Percentiles rank a stretch among this genome's conserved stretches.
phyloP scores from a whole-genome alignment of 306 rosid genomes.

The Fagus sylvatica region DNA sequence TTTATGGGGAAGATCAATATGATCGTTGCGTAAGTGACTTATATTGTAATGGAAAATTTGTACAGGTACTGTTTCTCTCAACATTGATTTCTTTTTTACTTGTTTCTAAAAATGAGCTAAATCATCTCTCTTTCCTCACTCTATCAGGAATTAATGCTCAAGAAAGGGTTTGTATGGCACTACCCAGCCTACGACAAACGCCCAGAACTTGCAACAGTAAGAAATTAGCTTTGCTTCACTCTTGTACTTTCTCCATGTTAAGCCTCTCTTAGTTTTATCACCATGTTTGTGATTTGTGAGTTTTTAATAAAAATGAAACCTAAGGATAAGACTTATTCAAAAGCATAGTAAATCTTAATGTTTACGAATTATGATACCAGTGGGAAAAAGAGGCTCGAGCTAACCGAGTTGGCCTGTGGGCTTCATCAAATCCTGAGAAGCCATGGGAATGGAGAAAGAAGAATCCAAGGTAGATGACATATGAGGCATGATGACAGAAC shows the following conservation, averaged over 20 bases:
- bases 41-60: slow-evolving; percentile 64
- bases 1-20: slow-evolving; percentile 81
- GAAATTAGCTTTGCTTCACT: slow-evolving; percentile 9
- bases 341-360: not conserved
- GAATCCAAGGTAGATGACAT: slow-evolving; percentile 36
- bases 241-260: not conserved
- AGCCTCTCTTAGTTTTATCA: not conserved
- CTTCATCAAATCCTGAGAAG: slow-evolving; percentile 79
- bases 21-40: slow-evolving; percentile 80
- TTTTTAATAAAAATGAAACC: no score
- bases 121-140: slow-evolving; percentile 9
- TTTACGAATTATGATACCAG: slow-evolving; percentile 30
- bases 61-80: slow-evolving; percentile 56
- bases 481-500: not conserved
- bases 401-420: slow-evolving; percentile 83
- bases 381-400: slow-evolving; percentile 76
- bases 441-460: slow-evolving; percentile 96
- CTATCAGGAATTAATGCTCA: slow-evolving; percentile 79
- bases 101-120: not conserved
- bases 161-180: slow-evolving; percentile 92
- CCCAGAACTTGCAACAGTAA: slow-evolving; percentile 59
- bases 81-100: not conserved
- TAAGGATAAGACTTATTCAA: no score
- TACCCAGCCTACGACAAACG: slow-evolving; percentile 78
- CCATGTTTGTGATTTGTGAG: no score